A percentile compares a stretch with the other conserved stretches of the same genome.
These are phyloP conservation scores for Acanthochlamys bracteata DNA, from an alignment of 106 monocot species.

Conservation along the genomic window DNA sequence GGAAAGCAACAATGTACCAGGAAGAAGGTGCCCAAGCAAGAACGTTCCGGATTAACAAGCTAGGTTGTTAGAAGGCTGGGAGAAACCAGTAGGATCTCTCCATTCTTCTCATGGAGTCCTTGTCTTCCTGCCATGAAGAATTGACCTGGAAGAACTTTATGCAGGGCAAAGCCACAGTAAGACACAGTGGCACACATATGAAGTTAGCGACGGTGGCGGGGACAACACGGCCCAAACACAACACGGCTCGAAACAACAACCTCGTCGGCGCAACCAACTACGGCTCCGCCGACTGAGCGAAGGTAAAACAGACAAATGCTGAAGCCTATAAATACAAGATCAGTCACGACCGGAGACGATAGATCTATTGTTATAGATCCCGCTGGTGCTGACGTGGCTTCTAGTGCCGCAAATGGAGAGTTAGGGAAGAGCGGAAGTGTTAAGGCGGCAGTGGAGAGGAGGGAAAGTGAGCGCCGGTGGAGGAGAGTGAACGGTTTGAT, in stretches of 20 bases:
- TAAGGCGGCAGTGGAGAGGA: not conserved
- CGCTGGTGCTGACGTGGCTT: not conserved
- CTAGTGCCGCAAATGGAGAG: not conserved
- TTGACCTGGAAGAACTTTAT: constrained; percentile 71
- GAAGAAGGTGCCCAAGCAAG: constrained; percentile 49
- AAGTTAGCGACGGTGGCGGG: constrained; percentile 81
- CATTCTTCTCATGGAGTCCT: constrained; percentile 58
- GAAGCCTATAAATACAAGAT: constrained; percentile 83
- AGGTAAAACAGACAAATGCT: constrained; percentile 75
- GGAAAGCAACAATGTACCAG: constrained; percentile 77
- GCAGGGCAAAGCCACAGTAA: constrained; percentile 66
- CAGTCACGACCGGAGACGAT: constrained; percentile 41
- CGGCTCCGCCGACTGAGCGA: constrained; percentile 60
- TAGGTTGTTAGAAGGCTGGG: constrained; percentile 36
- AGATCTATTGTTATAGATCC: not conserved
- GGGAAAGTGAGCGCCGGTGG: constrained; percentile 3
- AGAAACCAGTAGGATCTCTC: constrained; percentile 47
- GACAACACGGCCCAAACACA: constrained; percentile 67
- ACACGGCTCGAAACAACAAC: constrained; percentile 67
- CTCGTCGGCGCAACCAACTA: constrained; percentile 55
- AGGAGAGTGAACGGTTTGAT: constrained; percentile 3
- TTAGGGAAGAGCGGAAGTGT: constrained; percentile 2
- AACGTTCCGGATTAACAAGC: constrained; percentile 61
- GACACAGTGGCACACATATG: constrained; percentile 58
- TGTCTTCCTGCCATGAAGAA: constrained; percentile 81